Conservation (phyloP, 257 asterid genomes). For the Capsicum pubescens region DNA sequence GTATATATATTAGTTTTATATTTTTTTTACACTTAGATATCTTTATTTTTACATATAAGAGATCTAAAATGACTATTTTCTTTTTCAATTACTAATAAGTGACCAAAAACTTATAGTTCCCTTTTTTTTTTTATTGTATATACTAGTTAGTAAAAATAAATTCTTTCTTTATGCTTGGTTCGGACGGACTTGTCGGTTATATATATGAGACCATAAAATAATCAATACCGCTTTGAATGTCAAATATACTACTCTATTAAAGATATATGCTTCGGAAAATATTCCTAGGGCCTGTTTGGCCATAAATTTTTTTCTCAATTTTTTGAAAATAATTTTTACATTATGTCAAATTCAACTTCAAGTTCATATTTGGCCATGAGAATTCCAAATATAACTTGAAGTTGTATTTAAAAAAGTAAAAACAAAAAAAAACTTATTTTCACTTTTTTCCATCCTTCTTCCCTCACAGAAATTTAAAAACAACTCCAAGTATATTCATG, state of each 20-base stretch:
- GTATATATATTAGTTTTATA: not conserved
- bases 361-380: too few relatives aligned
- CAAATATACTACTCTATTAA: not conserved
- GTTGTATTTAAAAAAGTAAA: too few relatives aligned
- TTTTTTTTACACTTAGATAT: not conserved
- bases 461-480: too few relatives aligned
- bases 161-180: not conserved
- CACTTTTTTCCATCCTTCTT: too few relatives aligned
- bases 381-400: too few relatives aligned
- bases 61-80: not conserved
- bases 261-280: too few relatives aligned
- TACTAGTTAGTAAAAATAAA: not conserved
- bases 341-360: too few relatives aligned
- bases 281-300: too few relatives aligned
- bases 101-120: not conserved
- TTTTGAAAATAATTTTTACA: too few relatives aligned
- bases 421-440: too few relatives aligned
- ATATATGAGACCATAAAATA: not conserved
- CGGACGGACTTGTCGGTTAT: not conserved
- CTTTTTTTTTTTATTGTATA: not conserved
- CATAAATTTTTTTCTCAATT: too few relatives aligned
- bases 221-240: not conserved
- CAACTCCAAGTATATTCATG: too few relatives aligned
- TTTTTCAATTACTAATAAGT: not conserved
- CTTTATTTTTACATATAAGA: not conserved